Evolutionary conservation across 768 basidiomycete species (phyloP), one percentile per base, ranked within the genome.

Genomic region (Rhodotorula sphaerocarpa): DNA sequence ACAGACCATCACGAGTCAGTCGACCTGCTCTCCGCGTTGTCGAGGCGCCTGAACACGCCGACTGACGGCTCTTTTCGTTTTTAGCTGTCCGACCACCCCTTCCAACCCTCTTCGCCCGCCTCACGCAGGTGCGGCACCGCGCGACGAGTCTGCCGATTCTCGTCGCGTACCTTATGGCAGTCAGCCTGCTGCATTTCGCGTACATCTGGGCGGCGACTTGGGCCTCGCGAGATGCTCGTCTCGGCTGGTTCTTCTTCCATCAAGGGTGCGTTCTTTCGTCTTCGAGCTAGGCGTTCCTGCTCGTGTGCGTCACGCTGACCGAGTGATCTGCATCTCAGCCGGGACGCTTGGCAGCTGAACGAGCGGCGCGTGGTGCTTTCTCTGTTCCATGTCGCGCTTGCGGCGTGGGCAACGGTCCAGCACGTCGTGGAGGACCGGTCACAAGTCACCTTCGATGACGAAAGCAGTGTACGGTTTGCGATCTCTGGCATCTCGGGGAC

Each of bases 281-380:
- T 30, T 21, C 36, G 27, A 16, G 9, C 50, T 52, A 15, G 21
- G 23, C 23, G 30, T 5, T 44, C 27, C 28, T 25, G 7, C 7
- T 31, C 39, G 7, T 16, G n/a, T 4, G 3, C 16, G 7, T 18
- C 41, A n/a, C 25, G 18, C 48, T 51, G 53, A 42, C 30, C 7
- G 3, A 6, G 3, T 1, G n/a, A 9, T 3, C 1, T 3, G 1
- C 10, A 2, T 6, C 31, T 21, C 51, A 68, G 63, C 15, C 62
- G 67, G 2, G 67, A 64, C 25, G 28, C 59, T 7, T 63, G 62
- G 55, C 53, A 61, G 42, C n/a, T 69, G 27, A 69, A 69, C 44
- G 67, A 69, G 60, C 43, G 67, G 31, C 54, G 59, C 11, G 33
- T 69, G 45, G 41, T 52, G 31, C 60, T 69, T 27, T 50, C 33